These are phyloP conservation scores for Colletotrichum liriopes DNA, from an alignment of 2,329 filamentous ascomycete species.

Conservation along the genomic window DNA sequence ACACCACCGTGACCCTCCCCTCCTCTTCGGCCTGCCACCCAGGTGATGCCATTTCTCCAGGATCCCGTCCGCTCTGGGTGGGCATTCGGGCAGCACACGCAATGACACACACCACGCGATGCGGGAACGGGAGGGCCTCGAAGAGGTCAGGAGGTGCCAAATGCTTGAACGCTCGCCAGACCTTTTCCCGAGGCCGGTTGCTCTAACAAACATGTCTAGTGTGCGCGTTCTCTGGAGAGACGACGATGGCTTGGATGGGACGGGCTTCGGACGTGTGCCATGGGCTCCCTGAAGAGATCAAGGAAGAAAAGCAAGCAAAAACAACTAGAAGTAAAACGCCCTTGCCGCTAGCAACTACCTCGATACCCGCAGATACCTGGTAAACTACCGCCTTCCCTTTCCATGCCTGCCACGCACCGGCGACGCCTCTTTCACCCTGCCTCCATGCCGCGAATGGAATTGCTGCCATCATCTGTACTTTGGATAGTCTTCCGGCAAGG, in stretches of 20 bases:
- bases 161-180: background rate
- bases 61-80: conserved; percentile 22
- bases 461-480: background rate
- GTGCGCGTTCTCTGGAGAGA: background rate
- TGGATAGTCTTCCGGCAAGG: background rate
- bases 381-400: conserved; percentile 9
- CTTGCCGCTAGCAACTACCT: conserved; percentile 18
- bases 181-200: background rate
- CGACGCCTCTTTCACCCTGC: conserved; percentile 10
- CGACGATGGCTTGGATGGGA: background rate
- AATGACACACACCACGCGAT: background rate
- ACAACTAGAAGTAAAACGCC: conserved; percentile 15
- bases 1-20: conserved; percentile 29
- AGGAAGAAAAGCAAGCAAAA: no score
- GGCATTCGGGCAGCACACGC: conserved; percentile 20
- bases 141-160: conserved; percentile 26
- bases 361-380: background rate
- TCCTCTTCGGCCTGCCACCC: conserved; percentile 32
- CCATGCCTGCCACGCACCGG: background rate
- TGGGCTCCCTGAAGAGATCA: background rate
- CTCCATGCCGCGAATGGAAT: background rate
- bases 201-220: background rate
- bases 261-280: no score
- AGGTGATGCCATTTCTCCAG: conserved; percentile 43
- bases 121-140: conserved; percentile 4